phyloP scores from a whole-genome alignment of 1,139 yeast genomes.

The Pneumocystis murina region DNA sequence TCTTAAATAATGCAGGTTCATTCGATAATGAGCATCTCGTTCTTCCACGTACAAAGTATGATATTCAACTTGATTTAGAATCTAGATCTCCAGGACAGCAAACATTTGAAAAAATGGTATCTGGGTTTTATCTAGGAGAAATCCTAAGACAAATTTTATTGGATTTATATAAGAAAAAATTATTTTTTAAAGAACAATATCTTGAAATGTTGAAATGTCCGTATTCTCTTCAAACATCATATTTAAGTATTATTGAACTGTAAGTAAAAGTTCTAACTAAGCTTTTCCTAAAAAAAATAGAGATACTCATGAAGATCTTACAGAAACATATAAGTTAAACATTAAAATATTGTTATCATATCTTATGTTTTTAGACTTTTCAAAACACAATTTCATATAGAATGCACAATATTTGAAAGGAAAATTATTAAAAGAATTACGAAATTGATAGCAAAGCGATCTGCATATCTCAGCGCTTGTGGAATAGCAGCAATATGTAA shows the following conservation, averaged over 20 bases:
- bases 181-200: conserved; percentile 58
- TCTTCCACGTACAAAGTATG: conserved; percentile 84
- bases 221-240: conserved; percentile 75
- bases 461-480: conserved; percentile 84
- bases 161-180: conserved; percentile 51
- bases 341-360: neutral
- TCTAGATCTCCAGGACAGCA: conserved; percentile 97
- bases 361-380: conserved; percentile 41
- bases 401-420: conserved; percentile 65
- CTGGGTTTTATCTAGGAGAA: conserved; percentile 94
- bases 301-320: conserved; percentile 76
- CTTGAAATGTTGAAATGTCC: conserved; percentile 41
- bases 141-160: conserved; percentile 64
- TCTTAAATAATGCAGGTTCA: conserved; percentile 27
- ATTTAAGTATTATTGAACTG: conserved; percentile 61
- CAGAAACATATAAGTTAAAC: conserved; percentile 30
- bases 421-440: conserved; percentile 68
- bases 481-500: conserved; percentile 91
- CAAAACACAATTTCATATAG: conserved; percentile 40
- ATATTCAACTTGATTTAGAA: conserved; percentile 59
- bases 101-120: conserved; percentile 90
- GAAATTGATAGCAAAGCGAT: conserved; percentile 78
- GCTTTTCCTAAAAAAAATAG: conserved; percentile 17
- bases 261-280: conserved; percentile 19
- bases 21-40: conserved; percentile 78